phyloP scores from a whole-genome alignment of 1,284 basidiomycete species.

The Erythrobasidium hasegawianum region DNA sequence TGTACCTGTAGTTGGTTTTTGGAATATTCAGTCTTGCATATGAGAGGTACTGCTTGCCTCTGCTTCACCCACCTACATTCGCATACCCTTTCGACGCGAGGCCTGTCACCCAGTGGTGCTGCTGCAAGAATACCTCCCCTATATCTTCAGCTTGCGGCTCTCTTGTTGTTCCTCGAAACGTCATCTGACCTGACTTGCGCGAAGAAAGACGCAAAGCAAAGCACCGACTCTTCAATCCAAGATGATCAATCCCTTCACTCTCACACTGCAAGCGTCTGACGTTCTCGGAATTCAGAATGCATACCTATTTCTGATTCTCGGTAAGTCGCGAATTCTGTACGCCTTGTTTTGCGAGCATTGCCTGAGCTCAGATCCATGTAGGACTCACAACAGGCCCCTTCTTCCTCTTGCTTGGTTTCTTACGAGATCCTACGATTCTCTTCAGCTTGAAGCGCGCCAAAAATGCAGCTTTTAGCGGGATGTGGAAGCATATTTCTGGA shows the following conservation, averaged over 20 bases:
- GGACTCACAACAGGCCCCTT: slow-evolving; percentile 12
- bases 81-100: too few species aligned
- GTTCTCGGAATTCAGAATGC: background rate
- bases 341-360: background rate
- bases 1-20: background rate
- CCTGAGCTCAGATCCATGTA: too few species aligned
- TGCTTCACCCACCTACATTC: too few species aligned
- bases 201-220: background rate
- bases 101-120: too few species aligned
- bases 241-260: background rate
- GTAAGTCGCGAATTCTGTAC: background rate
- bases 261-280: background rate
- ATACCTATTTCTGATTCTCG: background rate
- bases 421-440: slow-evolving; percentile 25
- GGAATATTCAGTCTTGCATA: too few species aligned
- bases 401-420: slow-evolving; percentile 10
- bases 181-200: too few species aligned
- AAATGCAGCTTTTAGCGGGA: slow-evolving; percentile 18
- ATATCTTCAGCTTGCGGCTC: too few species aligned
- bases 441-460: slow-evolving; percentile 24
- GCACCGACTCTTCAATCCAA: too few species aligned
- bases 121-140: too few species aligned
- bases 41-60: too few species aligned
- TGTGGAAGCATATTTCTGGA: slow-evolving; percentile 17
- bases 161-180: too few species aligned